Evolutionary conservation across 2,329 filamentous ascomycete species (phyloP), one percentile per base, ranked within the genome.

Genomic region (Fusarium agapanthi): DNA sequence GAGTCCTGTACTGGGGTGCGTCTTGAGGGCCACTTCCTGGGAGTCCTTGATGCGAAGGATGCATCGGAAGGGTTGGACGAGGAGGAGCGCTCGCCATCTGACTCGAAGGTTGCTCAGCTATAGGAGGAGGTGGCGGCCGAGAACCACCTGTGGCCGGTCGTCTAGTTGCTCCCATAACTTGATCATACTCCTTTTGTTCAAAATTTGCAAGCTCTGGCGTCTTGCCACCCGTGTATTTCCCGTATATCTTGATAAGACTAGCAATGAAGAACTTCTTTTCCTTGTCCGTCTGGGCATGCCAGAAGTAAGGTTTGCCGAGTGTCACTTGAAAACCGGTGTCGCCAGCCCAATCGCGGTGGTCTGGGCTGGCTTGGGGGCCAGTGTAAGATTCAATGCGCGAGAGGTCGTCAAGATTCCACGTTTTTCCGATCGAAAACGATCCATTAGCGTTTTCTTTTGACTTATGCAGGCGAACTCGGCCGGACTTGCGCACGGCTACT

Each of bases 181-280:
- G 88, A 57, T 95, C 93, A 67, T 92, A 85, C 83, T 98, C 95
- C 67, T 88, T 89, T 57, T 89, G 87, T 75, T 95, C 93, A 80
- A 99, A 98, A 13, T 95, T 95, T 61, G 89, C 85, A 57, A 99
- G 86, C 65, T 93, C 89, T 5, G 96, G 96, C 37, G 90, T 83
- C 77, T 91, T 92, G 18, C 95, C 95, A 34, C 94, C 93, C 2
- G 96, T 98, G 80, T 98, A 99, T 83, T 98, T 99, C 77, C 91
- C 91, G 81, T 93, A 99, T 74, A 99, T 98, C 83, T 98, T 99
- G 79, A 98, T 90, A 75, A 98, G 84, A 81, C 95, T 98, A 38
- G 93, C 95, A 78, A 99, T 96, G 82, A 99, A 99, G 84, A 98
- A 98, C 80, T 97, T 95, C 86, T 98, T 98, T 83, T 99, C 96